phyloP scores from a whole-genome alignment of 2,329 filamentous ascomycete genomes.

The Ophiostoma tasmaniense region DNA sequence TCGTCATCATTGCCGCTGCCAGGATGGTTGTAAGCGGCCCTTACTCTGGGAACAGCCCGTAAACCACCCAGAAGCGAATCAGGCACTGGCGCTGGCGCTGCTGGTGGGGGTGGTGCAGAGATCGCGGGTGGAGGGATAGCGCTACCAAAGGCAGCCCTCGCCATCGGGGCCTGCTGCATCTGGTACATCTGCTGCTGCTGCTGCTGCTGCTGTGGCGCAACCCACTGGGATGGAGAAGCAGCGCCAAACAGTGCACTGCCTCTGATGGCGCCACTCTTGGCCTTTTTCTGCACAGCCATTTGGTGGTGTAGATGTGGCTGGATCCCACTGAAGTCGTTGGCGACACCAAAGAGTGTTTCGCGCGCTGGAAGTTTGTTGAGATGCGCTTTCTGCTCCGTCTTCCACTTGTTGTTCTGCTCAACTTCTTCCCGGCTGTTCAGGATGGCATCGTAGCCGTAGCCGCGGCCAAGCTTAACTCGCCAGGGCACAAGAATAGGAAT shows the following conservation, averaged over 20 bases:
- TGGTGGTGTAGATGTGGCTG: neutral
- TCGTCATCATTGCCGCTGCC: neutral
- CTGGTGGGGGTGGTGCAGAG: neutral
- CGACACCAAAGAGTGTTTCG: neutral
- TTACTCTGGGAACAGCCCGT: neutral
- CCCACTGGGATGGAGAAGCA: neutral
- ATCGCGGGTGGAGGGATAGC: neutral
- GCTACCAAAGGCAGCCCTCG: neutral
- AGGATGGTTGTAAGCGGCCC: no score
- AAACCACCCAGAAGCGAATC: neutral
- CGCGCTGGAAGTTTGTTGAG: conserved; percentile 26
- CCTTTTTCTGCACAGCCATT: neutral
- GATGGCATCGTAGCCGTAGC: conserved; percentile 23
- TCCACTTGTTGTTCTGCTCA: conserved; percentile 26
- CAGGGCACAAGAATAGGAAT: conserved; percentile 49
- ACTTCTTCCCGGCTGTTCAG: conserved; percentile 34
- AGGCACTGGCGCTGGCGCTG: neutral
- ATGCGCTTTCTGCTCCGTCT: conserved; percentile 23
- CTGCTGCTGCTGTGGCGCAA: conserved; percentile 7
- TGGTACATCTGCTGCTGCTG: conserved; percentile 2
- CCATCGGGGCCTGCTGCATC: neutral
- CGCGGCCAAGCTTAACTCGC: conserved; percentile 42
- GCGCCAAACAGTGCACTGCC: neutral
- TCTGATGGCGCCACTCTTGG: neutral
- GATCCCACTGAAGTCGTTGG: neutral